These are phyloP conservation scores for Monotropa hypopitys DNA, from an alignment of 179 eudicot species.

Conservation along the genomic window DNA sequence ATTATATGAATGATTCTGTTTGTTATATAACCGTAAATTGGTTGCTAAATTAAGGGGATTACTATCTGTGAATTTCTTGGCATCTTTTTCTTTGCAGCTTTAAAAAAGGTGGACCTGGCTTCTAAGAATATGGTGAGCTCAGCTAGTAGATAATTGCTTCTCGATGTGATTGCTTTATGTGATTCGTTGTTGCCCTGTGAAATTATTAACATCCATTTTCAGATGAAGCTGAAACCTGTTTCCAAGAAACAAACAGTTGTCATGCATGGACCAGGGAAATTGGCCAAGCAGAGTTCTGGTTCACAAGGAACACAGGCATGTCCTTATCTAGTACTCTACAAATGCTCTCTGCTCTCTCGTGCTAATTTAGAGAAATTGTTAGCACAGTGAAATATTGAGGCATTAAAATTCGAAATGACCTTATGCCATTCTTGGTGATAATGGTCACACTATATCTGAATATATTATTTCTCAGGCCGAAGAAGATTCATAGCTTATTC, in stretches of 20 bases:
- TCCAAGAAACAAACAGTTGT: conserved; percentile 29
- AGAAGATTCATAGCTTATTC: neutral
- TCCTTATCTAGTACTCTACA: conserved; percentile 6
- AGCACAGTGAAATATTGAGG: neutral
- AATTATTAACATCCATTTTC: conserved; percentile 10
- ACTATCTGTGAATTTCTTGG: neutral
- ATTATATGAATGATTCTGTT: neutral
- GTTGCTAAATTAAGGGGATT: neutral
- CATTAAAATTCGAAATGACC: neutral
- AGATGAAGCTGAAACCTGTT: conserved; percentile 35
- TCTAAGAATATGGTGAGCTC: conserved; percentile 41
- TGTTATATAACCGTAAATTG: neutral
- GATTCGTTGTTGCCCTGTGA: neutral
- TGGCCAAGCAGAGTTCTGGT: conserved; percentile 23
- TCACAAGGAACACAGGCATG: conserved; percentile 34
- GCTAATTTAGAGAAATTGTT: neutral
- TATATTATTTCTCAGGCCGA: neutral
- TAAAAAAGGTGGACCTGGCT: conserved; percentile 26
- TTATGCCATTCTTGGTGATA: neutral
- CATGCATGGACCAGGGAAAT: conserved; percentile 27
- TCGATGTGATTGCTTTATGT: neutral
- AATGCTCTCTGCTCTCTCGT: neutral
- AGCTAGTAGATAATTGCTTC: neutral
- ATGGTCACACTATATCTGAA: neutral
- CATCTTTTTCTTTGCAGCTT: conserved; percentile 33